These are phyloP conservation scores for Sarocladium brachiariae DNA, from an alignment of 2,329 filamentous ascomycete genomes.

Conservation along the genomic window DNA sequence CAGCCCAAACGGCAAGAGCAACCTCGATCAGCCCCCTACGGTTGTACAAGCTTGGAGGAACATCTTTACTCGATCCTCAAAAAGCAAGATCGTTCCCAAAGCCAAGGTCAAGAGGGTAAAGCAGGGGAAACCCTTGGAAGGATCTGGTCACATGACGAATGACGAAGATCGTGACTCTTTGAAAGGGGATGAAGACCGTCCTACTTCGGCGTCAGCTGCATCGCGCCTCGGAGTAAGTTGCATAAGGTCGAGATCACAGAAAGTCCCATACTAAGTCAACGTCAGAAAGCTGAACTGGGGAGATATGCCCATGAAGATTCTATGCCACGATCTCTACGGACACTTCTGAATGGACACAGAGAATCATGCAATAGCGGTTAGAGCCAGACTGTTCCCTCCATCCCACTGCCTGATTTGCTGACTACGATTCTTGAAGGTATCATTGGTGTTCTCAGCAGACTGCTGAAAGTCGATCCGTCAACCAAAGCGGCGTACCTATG, in stretches of 20 bases:
- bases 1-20: background rate
- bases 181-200: background rate
- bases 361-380: constrained; percentile 47
- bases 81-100: background rate
- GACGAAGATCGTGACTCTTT: background rate
- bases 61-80: constrained; percentile 13
- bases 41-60: constrained; percentile 25
- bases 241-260: background rate
- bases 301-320: constrained; percentile 64
- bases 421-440: constrained; percentile 33
- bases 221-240: background rate
- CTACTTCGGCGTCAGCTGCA: background rate
- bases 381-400: constrained; percentile 16
- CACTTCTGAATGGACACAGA: constrained; percentile 46
- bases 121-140: background rate
- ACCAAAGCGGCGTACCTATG: constrained; percentile 74
- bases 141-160: background rate
- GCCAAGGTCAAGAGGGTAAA: background rate
- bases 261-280: background rate
- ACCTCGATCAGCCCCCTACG: constrained; percentile 14
- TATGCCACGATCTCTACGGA: constrained; percentile 65
- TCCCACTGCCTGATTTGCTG: background rate
- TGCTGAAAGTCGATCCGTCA: constrained; percentile 54
- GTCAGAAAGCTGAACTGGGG: constrained; percentile 58
- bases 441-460: constrained; percentile 53